Evolutionary conservation across 805 yeast genomes (phyloP), one percentile per base, ranked within the genome.

Genomic region (Myxozyma udenii): DNA sequence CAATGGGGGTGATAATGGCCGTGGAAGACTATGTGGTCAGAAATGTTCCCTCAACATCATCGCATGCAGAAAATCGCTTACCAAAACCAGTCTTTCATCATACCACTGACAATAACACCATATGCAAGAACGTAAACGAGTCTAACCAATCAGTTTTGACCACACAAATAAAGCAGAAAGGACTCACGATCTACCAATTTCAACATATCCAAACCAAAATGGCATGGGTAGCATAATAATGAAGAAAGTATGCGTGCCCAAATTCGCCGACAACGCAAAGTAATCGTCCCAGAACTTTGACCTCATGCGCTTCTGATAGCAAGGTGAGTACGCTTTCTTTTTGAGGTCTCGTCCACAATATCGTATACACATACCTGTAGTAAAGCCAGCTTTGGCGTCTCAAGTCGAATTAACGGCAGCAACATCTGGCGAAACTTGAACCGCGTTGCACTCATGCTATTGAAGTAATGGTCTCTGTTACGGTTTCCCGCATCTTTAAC

Each of bases 181-280:
- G 4, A 23, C 61, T 7, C 23, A 57, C 53, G 87, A 93, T 50
- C 91, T 73, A 0, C 84, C 78, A 25, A 81, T 49, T 2, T 64
- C 64, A 3, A 77, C 72, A 26, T 73, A 75, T 0, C 95, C 96
- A 53, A 83, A 78, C 95, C 96, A 91, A 30, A 80, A 74, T 11
- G 93, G 87, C 7, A 85, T 65, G 0, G 98, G 98, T 33, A 91
- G 75, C 81, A 87, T 81, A 44, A 91, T 66, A 44, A 93, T 95
- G 66, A 91, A 91, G 66, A 93, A 93, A 0, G 96, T 87, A 68
- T 91, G 98, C 3, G 95, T 80, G 0, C 96, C 98, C 57, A 93
- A 73, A 61, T 85, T 83, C 16, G 98, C 96, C 2, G 95, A 79
- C 74, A 87, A 80, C 6, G 95, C 85, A 69, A 91, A 91, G 63